Conservation (phyloP, 805 yeast species). For the Candida chilensis region DNA sequence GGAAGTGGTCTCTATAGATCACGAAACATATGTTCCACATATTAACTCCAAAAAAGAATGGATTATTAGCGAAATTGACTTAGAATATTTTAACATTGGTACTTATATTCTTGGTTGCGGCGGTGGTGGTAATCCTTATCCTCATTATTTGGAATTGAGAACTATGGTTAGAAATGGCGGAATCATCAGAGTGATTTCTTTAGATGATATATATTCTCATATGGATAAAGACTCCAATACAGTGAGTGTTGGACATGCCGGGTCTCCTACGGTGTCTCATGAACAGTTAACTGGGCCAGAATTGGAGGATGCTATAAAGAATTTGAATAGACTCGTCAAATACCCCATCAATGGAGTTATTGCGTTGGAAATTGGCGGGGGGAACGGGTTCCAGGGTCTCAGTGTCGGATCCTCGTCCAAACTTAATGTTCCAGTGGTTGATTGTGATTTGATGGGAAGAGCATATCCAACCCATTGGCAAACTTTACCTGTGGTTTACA, state of each 20-base stretch:
- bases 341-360: conserved; percentile 6
- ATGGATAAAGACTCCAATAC: conserved; percentile 4
- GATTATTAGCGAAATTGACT: conserved; percentile 27
- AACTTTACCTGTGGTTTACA: conserved; percentile 5
- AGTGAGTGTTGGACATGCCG: conserved; percentile 8
- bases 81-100: conserved; percentile 32
- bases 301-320: conserved; percentile 6
- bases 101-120: conserved; percentile 10
- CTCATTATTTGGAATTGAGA: conserved; percentile 6
- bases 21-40: conserved; percentile 23
- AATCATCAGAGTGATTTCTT: conserved; percentile 5
- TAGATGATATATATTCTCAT: conserved; percentile 5
- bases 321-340: conserved; percentile 3
- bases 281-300: conserved; percentile 8
- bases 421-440: conserved; percentile 8
- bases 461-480: conserved; percentile 8
- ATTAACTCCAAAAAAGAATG: conserved; percentile 20
- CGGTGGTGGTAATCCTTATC: conserved; percentile 10
- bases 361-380: conserved; percentile 16
- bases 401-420: conserved; percentile 4
- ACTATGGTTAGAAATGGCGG: conserved; percentile 6
- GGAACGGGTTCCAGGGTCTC: conserved; percentile 12
- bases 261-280: conserved; percentile 9
- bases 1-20: too few species aligned
- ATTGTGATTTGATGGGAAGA: conserved; percentile 10